phyloP scores from a whole-genome alignment of 495 filamentous ascomycete species.

The Elasticomyces elasticus region DNA sequence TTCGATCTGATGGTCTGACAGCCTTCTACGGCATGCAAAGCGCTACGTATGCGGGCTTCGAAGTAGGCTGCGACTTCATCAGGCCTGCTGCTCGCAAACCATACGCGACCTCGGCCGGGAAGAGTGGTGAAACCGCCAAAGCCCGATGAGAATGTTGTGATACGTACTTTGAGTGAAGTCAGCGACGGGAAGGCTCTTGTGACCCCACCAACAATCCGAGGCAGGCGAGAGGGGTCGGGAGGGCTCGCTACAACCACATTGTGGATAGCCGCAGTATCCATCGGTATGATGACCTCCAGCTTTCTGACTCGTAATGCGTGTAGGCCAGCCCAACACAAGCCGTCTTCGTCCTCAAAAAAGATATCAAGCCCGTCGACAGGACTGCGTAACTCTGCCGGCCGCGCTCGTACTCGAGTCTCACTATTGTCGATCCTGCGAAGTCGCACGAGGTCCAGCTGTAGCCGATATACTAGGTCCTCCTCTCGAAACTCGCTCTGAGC shows the following conservation, averaged over 20 bases:
- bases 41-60: not conserved
- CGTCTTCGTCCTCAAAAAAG: not conserved
- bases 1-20: too few species aligned
- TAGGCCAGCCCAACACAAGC: not conserved
- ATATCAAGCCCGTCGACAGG: not conserved
- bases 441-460: not conserved
- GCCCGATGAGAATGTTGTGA: too few species aligned
- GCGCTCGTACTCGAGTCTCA: too few species aligned
- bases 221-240: too few species aligned
- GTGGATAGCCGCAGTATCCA: too few species aligned
- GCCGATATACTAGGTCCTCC: not conserved
- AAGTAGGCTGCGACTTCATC: not conserved
- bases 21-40: not conserved
- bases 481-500: not conserved
- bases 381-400: too few species aligned
- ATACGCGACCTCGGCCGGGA: too few species aligned
- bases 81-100: not conserved
- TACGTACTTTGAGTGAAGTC: not conserved
- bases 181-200: not conserved
- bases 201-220: not conserved
- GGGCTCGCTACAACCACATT: too few species aligned
- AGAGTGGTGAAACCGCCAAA: too few species aligned
- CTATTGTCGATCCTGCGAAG: not conserved
- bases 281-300: not conserved
- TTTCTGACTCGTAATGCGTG: not conserved